Conservation (phyloP, 1,284 basidiomycete species). For the Papiliotrema terrestris region DNA sequence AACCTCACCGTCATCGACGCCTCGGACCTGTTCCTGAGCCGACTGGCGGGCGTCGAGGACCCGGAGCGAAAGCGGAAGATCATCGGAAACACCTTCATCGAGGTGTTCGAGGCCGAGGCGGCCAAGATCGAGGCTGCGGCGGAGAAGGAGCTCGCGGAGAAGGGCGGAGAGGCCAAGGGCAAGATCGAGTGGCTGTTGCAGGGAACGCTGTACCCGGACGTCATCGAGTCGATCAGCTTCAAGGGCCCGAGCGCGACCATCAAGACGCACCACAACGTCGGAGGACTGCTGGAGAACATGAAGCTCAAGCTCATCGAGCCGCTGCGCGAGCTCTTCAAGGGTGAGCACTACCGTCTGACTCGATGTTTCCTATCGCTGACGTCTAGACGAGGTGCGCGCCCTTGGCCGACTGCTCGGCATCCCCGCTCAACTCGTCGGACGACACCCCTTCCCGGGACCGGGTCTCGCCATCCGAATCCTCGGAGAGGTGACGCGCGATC, state of each 20-base stretch:
- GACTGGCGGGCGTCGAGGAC: slow-evolving; percentile 86
- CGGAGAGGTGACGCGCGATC: slow-evolving; percentile 86
- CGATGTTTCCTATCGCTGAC: not conserved
- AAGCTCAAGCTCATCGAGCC: slow-evolving; percentile 99
- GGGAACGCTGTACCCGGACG: slow-evolving; percentile 98
- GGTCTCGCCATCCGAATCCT: slow-evolving; percentile 99
- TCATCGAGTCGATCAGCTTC: slow-evolving; percentile 99
- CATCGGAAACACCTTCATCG: slow-evolving; percentile 98
- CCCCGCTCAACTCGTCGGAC: slow-evolving; percentile 86
- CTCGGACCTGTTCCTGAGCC: slow-evolving; percentile 87
- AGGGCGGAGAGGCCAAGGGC: slow-evolving; percentile 71
- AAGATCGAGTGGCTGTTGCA: slow-evolving; percentile 96
- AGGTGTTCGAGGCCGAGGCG: slow-evolving; percentile 93
- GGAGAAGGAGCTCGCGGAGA: slow-evolving; percentile 61
- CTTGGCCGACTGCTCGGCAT: slow-evolving; percentile 88
- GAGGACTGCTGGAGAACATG: slow-evolving; percentile 95
- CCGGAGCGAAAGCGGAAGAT: slow-evolving; percentile 98
- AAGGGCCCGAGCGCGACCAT: slow-evolving; percentile 99
- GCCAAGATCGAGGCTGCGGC: slow-evolving; percentile 83
- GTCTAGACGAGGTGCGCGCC: slow-evolving; percentile 87
- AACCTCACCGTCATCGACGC: slow-evolving; percentile 96
- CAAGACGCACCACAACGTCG: slow-evolving; percentile 99
- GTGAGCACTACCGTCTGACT: too few relatives aligned
- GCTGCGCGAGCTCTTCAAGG: slow-evolving; percentile 96
- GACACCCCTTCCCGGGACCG: slow-evolving; percentile 99